These are phyloP conservation scores for Rosa chinensis DNA, from an alignment of 306 rosid genomes.

Conservation along the genomic window DNA sequence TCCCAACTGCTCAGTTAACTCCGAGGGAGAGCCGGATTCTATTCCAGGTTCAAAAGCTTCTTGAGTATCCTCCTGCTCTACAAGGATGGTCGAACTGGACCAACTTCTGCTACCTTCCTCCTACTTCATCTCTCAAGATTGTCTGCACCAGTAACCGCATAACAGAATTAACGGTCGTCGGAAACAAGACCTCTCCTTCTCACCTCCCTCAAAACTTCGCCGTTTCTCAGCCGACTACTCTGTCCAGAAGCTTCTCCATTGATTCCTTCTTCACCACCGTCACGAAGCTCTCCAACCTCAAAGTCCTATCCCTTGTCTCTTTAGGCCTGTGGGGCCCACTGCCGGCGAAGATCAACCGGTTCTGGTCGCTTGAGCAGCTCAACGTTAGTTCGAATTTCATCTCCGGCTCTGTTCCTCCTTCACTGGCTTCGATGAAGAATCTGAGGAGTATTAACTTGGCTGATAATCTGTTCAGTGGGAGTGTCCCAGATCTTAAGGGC, in stretches of 20 bases:
- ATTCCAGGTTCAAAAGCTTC: constrained; percentile 59
- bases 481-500: constrained; percentile 55
- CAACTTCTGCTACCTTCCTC: constrained; percentile 64
- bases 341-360: constrained; percentile 60
- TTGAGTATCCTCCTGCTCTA: constrained; percentile 72
- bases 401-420: constrained; percentile 55
- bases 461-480: constrained; percentile 67
- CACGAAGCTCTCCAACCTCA: constrained; percentile 70
- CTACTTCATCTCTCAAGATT: constrained; percentile 60
- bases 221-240: constrained; percentile 34
- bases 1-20: constrained; percentile 54
- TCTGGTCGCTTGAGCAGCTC: constrained; percentile 54
- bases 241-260: constrained; percentile 65
- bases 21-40: constrained; percentile 55
- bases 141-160: constrained; percentile 51
- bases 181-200: constrained; percentile 56
- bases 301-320: constrained; percentile 58
- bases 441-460: constrained; percentile 62
- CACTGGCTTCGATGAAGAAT: constrained; percentile 42
- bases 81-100: constrained; percentile 67
- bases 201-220: constrained; percentile 23
- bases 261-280: constrained; percentile 62
- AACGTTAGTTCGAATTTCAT: constrained; percentile 74
- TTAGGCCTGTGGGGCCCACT: constrained; percentile 90
- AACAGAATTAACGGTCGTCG: constrained; percentile 59